A percentile compares a stretch with the other conserved stretches of the same genome.
phyloP scores from a whole-genome alignment of 805 yeast genomes.

The Groenewaldozyma tartarivorans region DNA sequence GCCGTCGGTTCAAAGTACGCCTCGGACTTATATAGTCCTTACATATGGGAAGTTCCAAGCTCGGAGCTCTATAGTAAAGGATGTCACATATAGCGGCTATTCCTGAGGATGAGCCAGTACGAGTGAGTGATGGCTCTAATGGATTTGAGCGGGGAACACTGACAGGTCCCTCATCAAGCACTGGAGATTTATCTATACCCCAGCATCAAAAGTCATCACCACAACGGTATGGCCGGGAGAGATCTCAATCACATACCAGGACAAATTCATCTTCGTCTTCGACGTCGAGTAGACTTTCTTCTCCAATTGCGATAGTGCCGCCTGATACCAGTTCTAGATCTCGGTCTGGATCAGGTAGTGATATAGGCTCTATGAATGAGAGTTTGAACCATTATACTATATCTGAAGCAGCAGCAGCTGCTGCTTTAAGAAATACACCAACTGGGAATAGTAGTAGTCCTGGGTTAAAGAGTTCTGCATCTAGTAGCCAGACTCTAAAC shows the following conservation, averaged over 20 bases:
- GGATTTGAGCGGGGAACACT: too few relatives aligned
- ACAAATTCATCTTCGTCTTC: conserved; percentile 21
- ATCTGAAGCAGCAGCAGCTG: conserved; percentile 21
- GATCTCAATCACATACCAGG: conserved; percentile 17
- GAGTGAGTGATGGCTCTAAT: too few relatives aligned
- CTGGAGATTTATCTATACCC: not conserved
- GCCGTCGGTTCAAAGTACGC: too few relatives aligned
- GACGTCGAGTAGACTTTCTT: conserved; percentile 13
- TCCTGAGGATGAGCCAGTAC: too few relatives aligned
- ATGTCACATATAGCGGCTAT: too few relatives aligned
- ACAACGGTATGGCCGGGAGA: not conserved
- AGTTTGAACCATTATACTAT: conserved; percentile 9
- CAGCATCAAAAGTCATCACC: not conserved
- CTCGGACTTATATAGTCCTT: too few relatives aligned
- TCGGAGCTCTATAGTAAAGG: too few relatives aligned
- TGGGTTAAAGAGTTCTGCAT: conserved; percentile 2
- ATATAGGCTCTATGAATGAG: conserved; percentile 4
- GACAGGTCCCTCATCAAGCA: not conserved
- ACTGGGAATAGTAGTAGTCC: not conserved
- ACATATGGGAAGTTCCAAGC: too few relatives aligned
- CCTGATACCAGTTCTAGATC: not conserved
- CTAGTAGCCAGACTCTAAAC: too few relatives aligned
- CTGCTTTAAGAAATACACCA: conserved; percentile 14
- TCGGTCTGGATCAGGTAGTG: conserved; percentile 4
- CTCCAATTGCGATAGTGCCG: too few relatives aligned